Conservation (phyloP, 257 asterid species). For the Solanum chaucha region DNA sequence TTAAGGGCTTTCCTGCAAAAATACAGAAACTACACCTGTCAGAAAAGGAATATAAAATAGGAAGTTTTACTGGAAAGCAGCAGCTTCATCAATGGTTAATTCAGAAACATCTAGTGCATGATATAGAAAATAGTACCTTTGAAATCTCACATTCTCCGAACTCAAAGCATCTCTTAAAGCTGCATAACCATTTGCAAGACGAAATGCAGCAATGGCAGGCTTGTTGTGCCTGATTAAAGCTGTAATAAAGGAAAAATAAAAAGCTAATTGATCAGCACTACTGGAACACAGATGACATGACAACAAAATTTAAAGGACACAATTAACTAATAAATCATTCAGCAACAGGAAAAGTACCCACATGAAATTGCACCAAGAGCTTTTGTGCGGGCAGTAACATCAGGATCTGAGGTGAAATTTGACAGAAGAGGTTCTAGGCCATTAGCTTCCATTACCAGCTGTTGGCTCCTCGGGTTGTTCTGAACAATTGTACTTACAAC, state of each 20-base stretch:
- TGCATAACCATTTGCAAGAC: conserved; percentile 73
- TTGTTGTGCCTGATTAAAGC: conserved; percentile 81
- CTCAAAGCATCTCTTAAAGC: conserved; percentile 66
- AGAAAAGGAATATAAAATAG: background rate
- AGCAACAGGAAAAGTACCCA: conserved; percentile 15
- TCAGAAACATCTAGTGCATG: background rate
- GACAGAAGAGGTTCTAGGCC: conserved; percentile 66
- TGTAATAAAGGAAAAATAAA: conserved; percentile 7
- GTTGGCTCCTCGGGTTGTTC: conserved; percentile 86
- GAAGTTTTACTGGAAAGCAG: background rate
- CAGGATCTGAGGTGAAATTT: conserved; percentile 70
- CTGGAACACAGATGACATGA: background rate
- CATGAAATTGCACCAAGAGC: conserved; percentile 91
- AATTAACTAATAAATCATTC: background rate
- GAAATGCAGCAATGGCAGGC: conserved; percentile 67
- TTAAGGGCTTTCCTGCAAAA: conserved; percentile 77
- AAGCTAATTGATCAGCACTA: background rate
- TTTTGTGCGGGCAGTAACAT: conserved; percentile 63
- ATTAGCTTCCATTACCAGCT: conserved; percentile 78
- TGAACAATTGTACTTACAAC: conserved; percentile 84
- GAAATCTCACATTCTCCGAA: conserved; percentile 57
- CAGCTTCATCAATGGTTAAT: background rate
- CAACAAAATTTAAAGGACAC: background rate
- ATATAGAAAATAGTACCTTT: conserved; percentile 32
- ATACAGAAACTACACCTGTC: background rate